Conservation (phyloP, 805 yeast genomes). For the Candida nitratophila region DNA sequence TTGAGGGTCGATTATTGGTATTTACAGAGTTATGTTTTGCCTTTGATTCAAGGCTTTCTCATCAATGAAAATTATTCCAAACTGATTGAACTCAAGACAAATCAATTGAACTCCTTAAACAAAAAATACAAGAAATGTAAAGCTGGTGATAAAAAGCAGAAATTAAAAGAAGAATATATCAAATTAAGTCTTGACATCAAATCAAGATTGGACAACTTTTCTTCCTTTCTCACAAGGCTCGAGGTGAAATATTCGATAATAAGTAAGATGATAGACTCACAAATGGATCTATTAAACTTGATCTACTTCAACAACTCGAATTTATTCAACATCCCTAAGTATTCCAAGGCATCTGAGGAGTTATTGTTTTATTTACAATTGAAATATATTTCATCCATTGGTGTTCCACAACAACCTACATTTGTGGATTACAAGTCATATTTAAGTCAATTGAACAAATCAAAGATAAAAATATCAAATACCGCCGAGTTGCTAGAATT, state of each 20-base stretch:
- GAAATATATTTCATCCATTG: slow-evolving; percentile 76
- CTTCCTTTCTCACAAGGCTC: too few species aligned
- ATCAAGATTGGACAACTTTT: not conserved
- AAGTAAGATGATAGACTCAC: slow-evolving; percentile 14
- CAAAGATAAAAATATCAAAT: too few species aligned
- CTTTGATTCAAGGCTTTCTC: not conserved
- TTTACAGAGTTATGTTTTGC: slow-evolving; percentile 14
- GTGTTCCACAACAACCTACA: slow-evolving; percentile 62
- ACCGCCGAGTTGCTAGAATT: too few species aligned
- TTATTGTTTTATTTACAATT: slow-evolving; percentile 51
- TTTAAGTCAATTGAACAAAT: not conserved
- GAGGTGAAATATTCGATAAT: too few species aligned
- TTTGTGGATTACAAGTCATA: slow-evolving; percentile 28
- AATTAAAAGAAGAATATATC: slow-evolving; percentile 30
- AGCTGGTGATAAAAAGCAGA: slow-evolving; percentile 13
- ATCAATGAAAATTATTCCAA: not conserved
- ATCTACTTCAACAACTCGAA: not conserved
- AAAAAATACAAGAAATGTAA: slow-evolving; percentile 18
- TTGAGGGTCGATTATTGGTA: slow-evolving; percentile 63
- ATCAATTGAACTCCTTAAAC: slow-evolving; percentile 9
- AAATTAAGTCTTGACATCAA: not conserved
- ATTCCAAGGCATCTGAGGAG: slow-evolving; percentile 22
- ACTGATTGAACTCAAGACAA: slow-evolving; percentile 14
- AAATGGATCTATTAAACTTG: slow-evolving; percentile 17
- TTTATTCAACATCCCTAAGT: slow-evolving; percentile 19